Evolutionary conservation across 441 rosid species (phyloP).

Genomic region (Jatropha multifida): DNA sequence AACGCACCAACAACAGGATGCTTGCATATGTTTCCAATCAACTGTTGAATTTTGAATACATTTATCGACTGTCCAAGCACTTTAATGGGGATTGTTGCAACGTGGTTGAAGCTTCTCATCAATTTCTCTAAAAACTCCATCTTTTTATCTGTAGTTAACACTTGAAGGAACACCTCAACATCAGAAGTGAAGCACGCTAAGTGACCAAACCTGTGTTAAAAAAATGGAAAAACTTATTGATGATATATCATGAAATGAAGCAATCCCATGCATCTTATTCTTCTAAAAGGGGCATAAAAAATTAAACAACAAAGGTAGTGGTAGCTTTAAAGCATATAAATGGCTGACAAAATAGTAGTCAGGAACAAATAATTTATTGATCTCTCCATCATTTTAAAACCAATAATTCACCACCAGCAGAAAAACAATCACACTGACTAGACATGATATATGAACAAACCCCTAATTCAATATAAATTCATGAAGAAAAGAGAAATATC

Average conservation of each 20-base stretch:
- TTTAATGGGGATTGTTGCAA: conserved; percentile 47
- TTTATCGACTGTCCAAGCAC: conserved; percentile 80
- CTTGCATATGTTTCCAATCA: conserved; percentile 54
- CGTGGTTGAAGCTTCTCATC: conserved; percentile 37
- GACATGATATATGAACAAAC: neutral
- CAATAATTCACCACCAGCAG: neutral
- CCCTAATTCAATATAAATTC: neutral
- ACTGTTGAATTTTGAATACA: conserved; percentile 65
- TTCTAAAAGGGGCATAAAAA: neutral
- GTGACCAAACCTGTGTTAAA: conserved; percentile 87
- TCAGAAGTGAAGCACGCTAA: conserved; percentile 88
- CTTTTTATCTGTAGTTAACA: conserved; percentile 58
- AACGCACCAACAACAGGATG: conserved; percentile 60
- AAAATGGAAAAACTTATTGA: conserved; percentile 5
- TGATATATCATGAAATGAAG: neutral
- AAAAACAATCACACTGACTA: neutral
- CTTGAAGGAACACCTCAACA: conserved; percentile 69
- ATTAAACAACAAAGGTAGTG: neutral
- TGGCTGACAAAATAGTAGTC: neutral
- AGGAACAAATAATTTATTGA: neutral
- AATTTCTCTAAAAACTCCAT: conserved; percentile 59
- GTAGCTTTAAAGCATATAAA: neutral
- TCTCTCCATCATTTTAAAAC: neutral
- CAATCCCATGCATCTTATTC: neutral
- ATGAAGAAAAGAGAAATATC: conserved; percentile 2